Percentiles rank a stretch among this genome's conserved stretches.
These are phyloP conservation scores for Verticillium nubilum DNA, from an alignment of 2,329 filamentous ascomycete genomes.

Conservation along the genomic window DNA sequence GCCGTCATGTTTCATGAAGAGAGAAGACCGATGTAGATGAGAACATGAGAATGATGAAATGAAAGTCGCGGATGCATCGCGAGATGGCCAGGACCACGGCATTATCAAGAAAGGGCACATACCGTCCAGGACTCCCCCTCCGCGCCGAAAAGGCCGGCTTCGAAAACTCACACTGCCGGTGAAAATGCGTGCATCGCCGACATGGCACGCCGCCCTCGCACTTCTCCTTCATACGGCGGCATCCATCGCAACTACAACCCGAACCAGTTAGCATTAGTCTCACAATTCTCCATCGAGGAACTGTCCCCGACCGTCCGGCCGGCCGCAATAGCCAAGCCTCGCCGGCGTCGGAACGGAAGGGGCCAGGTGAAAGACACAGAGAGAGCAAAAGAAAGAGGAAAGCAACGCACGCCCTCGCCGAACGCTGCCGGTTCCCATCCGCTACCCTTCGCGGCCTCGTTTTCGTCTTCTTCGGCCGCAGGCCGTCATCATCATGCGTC, in stretches of 20 bases:
- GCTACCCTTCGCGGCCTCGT: neutral
- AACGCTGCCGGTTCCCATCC: neutral
- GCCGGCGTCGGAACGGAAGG: neutral
- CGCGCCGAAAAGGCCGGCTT: neutral
- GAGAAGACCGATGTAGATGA: too few species aligned
- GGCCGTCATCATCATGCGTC: neutral
- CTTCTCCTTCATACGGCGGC: slow-evolving; percentile 50
- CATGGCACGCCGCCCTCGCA: slow-evolving; percentile 51
- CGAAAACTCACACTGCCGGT: slow-evolving; percentile 43
- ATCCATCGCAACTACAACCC: slow-evolving; percentile 43
- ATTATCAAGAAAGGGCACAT: neutral
- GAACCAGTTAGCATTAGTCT: slow-evolving; percentile 6
- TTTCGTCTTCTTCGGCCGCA: neutral
- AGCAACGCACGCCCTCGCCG: neutral
- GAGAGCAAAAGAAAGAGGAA: neutral
- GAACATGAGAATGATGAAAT: too few species aligned
- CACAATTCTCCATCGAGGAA: neutral
- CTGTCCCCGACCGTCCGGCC: too few species aligned
- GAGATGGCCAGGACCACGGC: neutral
- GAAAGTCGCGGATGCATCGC: neutral
- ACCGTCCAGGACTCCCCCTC: neutral
- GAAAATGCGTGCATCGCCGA: slow-evolving; percentile 44
- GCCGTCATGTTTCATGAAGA: too few species aligned
- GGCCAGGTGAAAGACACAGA: neutral
- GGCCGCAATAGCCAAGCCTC: neutral